Evolutionary conservation across 805 yeast genomes (phyloP), one percentile per base, ranked within the genome.

Genomic region (Zygoascus tannicola): DNA sequence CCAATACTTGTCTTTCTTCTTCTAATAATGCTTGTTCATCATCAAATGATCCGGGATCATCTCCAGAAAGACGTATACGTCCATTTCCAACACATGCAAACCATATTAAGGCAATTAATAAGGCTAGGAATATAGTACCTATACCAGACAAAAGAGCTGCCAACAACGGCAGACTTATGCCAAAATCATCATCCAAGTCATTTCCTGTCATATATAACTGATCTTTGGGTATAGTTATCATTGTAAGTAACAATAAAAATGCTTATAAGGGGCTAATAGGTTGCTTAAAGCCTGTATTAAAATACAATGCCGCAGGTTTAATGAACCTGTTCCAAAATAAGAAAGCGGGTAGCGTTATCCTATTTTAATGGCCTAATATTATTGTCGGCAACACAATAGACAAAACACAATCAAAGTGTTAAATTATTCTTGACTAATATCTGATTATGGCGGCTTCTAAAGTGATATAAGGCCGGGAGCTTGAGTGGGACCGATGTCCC

Each of bases 11-110:
- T 32, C 70, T 70, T 51, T 81, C 73, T 54, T 80, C 82, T 53
- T 76, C 81, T 34, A 75, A 68, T 34, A 78, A 70, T 36, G 71
- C 65, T 32, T 75, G 77, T 41, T 75, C 80, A 51, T 80, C 88
- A 51, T 78, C 86, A 49, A 75, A 69, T 38, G 73, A 69, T 19
- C 80, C 83, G 1, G 84, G 80, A 16, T 65, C 58, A 12, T 70
- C 71, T 30, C 58, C 58, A 30, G 63, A 59, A 32, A 66, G 55
- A 34, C 57, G 55, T 53, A 68, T 49, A 41, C 66, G 49, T 12
- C 41, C 60, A 48, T 40, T 59, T 35, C 62, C 55, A 42, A 58
- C 52, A 49, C 65, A 28, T 51, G 62, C 54, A 50, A 62, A 51
- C 65, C 62, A 47, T 48, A 58, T 21, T 16, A 50, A 51, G 22